A percentile compares a stretch with the other conserved stretches of the same genome.
Evolutionary conservation across 352 stramenopile species (phyloP).

Genomic region (Blastocystis sp.): DNA sequence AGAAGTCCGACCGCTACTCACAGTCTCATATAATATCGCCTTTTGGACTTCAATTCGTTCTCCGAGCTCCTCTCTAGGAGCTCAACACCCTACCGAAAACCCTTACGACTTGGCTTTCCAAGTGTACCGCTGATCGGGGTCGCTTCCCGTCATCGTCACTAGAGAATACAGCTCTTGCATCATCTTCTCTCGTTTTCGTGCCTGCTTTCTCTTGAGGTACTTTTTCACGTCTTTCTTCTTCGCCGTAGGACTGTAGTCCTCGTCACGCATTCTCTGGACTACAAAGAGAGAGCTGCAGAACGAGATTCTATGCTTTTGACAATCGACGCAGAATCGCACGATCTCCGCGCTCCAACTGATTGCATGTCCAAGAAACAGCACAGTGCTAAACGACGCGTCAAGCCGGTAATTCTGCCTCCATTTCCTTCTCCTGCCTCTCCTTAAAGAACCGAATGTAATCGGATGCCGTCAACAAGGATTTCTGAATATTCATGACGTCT

Average conservation of each 20-base stretch:
- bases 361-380: conserved; percentile 36
- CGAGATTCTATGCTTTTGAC: conserved; percentile 1
- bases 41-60: conserved; percentile 48
- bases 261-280: neutral
- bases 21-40: conserved; percentile 22
- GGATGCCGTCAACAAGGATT: conserved; percentile 52
- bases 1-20: neutral
- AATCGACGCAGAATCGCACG: neutral
- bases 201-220: neutral
- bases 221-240: neutral
- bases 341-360: conserved; percentile 16
- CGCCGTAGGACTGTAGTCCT: neutral
- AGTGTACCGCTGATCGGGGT: conserved; percentile 37
- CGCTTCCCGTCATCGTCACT: neutral
- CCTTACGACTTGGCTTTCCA: conserved; percentile 26
- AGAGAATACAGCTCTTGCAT: neutral
- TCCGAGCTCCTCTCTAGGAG: conserved; percentile 41
- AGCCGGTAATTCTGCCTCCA: conserved; percentile 1
- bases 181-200: neutral
- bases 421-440: conserved; percentile 26
- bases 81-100: neutral
- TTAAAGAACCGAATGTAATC: conserved; percentile 70
- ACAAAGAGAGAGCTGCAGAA: too few relatives aligned
- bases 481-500: conserved; percentile 68
- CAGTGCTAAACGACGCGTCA: conserved; percentile 6